phyloP scores from a whole-genome alignment of 164 flowering plant species.

The Hamamelis virginiana region DNA sequence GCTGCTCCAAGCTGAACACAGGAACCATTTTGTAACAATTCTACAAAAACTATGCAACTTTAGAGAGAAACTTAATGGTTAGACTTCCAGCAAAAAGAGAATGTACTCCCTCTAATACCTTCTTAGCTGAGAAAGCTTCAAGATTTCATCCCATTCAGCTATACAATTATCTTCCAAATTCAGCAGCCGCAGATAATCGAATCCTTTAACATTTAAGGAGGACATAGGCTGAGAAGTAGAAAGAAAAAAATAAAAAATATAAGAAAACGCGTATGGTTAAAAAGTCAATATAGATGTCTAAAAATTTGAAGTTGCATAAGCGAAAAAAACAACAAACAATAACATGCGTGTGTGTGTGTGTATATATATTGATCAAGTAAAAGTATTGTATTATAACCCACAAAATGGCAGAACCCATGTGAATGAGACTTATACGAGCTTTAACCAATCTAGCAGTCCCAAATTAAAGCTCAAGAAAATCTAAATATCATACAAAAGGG shows the following conservation, averaged over 20 bases:
- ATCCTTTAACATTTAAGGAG: conserved; percentile 61
- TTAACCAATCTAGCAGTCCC: too few relatives aligned
- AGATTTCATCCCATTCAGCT: conserved; percentile 73
- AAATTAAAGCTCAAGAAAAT: too few relatives aligned
- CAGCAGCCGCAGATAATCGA: conserved; percentile 64
- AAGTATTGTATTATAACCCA: too few relatives aligned
- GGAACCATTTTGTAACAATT: conserved; percentile 10
- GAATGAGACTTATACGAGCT: too few relatives aligned
- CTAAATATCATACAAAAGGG: too few relatives aligned
- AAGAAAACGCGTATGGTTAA: neutral
- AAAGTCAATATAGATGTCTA: neutral
- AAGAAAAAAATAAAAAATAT: conserved; percentile 4
- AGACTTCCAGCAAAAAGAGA: neutral
- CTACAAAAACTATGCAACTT: neutral
- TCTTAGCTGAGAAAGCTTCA: conserved; percentile 67
- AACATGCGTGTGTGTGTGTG: too few relatives aligned
- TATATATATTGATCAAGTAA: too few relatives aligned
- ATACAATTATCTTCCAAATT: conserved; percentile 84
- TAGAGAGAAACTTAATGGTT: neutral
- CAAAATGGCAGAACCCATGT: too few relatives aligned
- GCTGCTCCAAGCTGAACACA: conserved; percentile 79
- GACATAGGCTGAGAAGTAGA: conserved; percentile 43
- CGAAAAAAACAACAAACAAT: neutral
- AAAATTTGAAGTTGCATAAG: neutral
- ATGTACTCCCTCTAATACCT: conserved; percentile 39